A percentile compares a stretch with the other conserved stretches of the same genome.
These are phyloP conservation scores for Hydnomerulius pinastri DNA, from an alignment of 768 basidiomycete genomes.

Conservation along the genomic window DNA sequence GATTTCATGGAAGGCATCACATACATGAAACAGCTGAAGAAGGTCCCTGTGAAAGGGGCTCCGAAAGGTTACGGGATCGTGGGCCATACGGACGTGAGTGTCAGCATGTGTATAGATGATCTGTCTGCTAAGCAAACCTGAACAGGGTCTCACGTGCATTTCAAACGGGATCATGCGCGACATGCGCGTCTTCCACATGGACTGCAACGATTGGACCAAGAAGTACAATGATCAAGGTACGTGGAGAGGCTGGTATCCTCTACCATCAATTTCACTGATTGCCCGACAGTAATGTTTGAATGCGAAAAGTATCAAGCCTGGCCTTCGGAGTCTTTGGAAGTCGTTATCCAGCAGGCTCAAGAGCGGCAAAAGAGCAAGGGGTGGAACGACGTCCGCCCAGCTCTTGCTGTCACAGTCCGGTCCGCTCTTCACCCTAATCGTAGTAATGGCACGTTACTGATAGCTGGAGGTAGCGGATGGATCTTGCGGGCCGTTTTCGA, in stretches of 20 bases:
- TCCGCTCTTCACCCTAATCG: conserved; percentile 12
- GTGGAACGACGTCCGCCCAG: conserved; percentile 33
- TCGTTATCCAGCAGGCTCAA: conserved; percentile 23
- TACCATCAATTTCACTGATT: neutral
- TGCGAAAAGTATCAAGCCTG: conserved; percentile 17
- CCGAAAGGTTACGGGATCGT: neutral
- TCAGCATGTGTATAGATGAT: neutral
- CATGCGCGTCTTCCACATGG: conserved; percentile 24
- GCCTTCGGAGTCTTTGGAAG: conserved; percentile 9
- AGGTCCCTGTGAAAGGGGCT: neutral
- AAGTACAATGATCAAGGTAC: conserved; percentile 26
- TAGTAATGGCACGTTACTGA: neutral
- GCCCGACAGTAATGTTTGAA: conserved; percentile 22
- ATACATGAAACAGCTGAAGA: conserved; percentile 6
- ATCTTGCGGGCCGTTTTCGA: conserved; percentile 17
- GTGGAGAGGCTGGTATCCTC: neutral
- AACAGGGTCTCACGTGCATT: conserved; percentile 18
- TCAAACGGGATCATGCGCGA: conserved; percentile 31
- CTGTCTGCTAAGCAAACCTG: neutral
- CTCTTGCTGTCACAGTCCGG: conserved; percentile 42
- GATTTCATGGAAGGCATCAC: conserved; percentile 8
- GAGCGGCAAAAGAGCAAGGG: conserved; percentile 20
- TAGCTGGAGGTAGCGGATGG: conserved; percentile 14
- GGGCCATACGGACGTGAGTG: neutral
- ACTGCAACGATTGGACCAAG: conserved; percentile 15